phyloP scores from a whole-genome alignment of 1,139 yeast genomes.

The Geotrichum candidum region DNA sequence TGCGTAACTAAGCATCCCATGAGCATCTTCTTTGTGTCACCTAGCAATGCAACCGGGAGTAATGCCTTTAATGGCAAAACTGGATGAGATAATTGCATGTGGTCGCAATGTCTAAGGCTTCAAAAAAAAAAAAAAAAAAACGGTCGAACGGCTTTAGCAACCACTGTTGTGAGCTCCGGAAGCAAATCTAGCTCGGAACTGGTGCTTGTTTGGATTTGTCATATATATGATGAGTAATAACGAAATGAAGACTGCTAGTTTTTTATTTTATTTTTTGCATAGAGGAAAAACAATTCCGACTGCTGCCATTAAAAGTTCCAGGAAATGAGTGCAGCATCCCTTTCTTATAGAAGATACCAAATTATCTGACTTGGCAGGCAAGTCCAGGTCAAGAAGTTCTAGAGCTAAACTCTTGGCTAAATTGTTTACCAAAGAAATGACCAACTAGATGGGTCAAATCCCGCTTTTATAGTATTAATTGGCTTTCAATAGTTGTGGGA shows the following conservation, averaged over 20 bases:
- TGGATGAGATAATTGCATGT: neutral
- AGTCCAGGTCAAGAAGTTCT: no score
- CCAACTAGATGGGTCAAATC: no score
- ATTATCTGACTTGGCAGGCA: neutral
- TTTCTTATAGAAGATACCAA: neutral
- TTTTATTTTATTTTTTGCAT: neutral
- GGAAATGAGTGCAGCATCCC: no score
- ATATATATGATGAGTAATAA: neutral
- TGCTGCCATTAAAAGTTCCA: no score
- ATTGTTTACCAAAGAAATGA: no score
- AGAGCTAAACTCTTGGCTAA: no score
- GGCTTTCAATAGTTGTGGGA: no score
- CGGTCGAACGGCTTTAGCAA: neutral
- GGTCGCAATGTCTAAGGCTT: neutral
- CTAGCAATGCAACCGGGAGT: neutral
- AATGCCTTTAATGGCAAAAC: neutral
- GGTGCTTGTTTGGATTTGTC: neutral
- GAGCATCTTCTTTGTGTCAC: neutral
- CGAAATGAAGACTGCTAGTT: no score
- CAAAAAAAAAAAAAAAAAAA: neutral
- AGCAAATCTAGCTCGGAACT: neutral
- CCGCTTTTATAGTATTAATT: no score
- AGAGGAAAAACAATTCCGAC: neutral
- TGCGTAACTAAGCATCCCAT: neutral
- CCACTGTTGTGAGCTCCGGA: neutral